Evolutionary conservation across 2,329 filamentous ascomycete species (phyloP), one percentile per base, ranked within the genome.

Genomic region (Ophiostoma quercus): DNA sequence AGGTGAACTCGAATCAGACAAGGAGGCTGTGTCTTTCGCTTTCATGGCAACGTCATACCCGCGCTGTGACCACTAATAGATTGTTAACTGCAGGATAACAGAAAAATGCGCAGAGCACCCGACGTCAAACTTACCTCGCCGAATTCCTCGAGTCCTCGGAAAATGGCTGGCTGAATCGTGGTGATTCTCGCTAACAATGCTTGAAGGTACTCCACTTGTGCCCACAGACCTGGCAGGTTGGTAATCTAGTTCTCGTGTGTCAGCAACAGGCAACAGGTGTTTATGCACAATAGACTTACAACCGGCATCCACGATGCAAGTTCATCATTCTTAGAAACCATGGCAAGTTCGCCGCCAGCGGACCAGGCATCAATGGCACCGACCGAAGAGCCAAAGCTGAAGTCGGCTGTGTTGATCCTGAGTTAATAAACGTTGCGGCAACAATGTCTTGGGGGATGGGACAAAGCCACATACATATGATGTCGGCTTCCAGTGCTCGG

Each of bases 261-360:
- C 11, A 16, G n/a, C 7, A 63, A 32, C 60, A 37, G 19, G 3
- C 12, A 2, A 22, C 7, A n/a, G 5, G 4, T 4, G 29, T 6
- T 57, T 63, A 34, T 57, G 60, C n/a, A 69, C 2, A 1, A 12
- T 9, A 5, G 6, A 66, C 70, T 7, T 51, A 71, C 70, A 7
- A 71, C 39, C 2, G 71, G 68, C 71, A 71, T 71, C 71, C 71
- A 71, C 16, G 68, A 54, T 9, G 71, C 71, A 19, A 68, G 63
- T n/a, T 68, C 66, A 9, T 71, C 71, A 39, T 71, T 71, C 29
- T 60, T 68, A 12, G 67, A 57, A 2, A 72, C 71, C 71, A 71
- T 69, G 3, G 41, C 65, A 11, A 72, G 37, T 19, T 67, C 60
- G 3, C 29, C 7, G 7, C 71, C 71, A 5, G 25, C 66, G 1